Base-by-base conservation (phyloP, 208 protist species). In the Leishmania gerbilli region DNA sequence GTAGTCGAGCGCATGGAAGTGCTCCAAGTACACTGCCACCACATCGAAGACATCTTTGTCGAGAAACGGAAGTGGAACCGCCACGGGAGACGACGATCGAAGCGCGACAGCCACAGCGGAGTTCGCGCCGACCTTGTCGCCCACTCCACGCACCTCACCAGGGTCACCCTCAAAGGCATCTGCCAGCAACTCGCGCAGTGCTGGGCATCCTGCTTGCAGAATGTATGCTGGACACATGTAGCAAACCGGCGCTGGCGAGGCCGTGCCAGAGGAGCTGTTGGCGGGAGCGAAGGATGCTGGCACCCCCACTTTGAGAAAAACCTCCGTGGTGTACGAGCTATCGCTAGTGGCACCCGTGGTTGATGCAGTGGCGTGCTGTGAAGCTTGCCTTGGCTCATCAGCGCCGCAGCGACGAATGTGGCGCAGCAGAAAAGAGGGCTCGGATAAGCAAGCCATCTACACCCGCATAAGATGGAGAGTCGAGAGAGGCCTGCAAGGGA, bases 21-120 rank as follows among this genome's bases (percentile, higher is more conserved):
- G 90, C 77, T 96, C 93, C 84, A 91, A 65, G 79, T 94, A 96
- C 19, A 91, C 60, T 37, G 90, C 89, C 7, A 95, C 83, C 65
- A 84, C 87, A 69, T 90, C 75, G 80, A 96, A 96, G 17, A 83
- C 71, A 2, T 51, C 56, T 8, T 62, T 34, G 45, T 79, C 49
- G 7, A 96, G 24, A 47, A 89, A 89, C 19, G 88, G 84, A 1
- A 95, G 84, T 5, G 87, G 88, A 24, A 93, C 17, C 47, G 83
- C 77, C 27, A 84, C 55, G 13, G 40, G n/a, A 53, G 62, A 13
- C 2, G 68, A 27, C 15, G 45, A 68, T 7, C 34, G 40, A 6
- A 60, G 42, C 31, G 4, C 31, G 40, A 17, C 34, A 55, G 68
- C 17, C 15, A 27, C 21, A 27, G 71, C 40, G 13, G 34, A 74